A percentile compares a stretch with the other conserved stretches of the same genome.
Conservation (phyloP, 495 filamentous ascomycete species). For the Annulohypoxylon maeteangense region DNA sequence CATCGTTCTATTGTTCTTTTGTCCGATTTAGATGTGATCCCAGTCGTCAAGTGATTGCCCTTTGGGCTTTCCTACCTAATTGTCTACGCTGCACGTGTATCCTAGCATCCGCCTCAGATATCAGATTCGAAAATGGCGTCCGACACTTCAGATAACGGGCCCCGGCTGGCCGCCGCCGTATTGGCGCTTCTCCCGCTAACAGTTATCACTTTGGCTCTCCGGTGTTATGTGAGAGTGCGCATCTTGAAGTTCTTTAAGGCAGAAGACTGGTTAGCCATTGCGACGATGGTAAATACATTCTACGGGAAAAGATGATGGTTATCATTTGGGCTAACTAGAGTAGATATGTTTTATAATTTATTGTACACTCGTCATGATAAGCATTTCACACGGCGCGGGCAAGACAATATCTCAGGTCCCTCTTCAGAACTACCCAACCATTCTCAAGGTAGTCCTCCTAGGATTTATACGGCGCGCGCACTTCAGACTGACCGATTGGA, state of each 20-base stretch:
- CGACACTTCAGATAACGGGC: constrained; percentile 27
- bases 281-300: constrained; percentile 33
- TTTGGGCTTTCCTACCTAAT: constrained; percentile 18
- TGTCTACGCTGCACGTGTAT: neutral
- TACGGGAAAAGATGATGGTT: neutral
- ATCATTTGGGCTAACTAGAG: constrained; percentile 8
- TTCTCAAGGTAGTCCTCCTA: constrained; percentile 41
- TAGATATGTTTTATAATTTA: constrained; percentile 36
- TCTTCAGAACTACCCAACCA: constrained; percentile 28
- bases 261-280: constrained; percentile 44
- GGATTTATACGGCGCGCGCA: neutral
- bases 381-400: constrained; percentile 35
- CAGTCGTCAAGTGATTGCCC: constrained; percentile 18
- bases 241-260: constrained; percentile 36
- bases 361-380: constrained; percentile 21
- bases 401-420: constrained; percentile 25
- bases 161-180: constrained; percentile 28
- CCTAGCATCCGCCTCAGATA: neutral
- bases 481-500: neutral
- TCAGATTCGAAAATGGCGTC: constrained; percentile 15
- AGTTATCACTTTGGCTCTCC: constrained; percentile 33
- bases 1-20: neutral
- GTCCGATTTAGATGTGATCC: constrained; percentile 16
- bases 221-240: constrained; percentile 39
- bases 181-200: constrained; percentile 33